phyloP scores from a whole-genome alignment of 2,329 filamentous ascomycete genomes.

The Colletotrichum sp. region DNA sequence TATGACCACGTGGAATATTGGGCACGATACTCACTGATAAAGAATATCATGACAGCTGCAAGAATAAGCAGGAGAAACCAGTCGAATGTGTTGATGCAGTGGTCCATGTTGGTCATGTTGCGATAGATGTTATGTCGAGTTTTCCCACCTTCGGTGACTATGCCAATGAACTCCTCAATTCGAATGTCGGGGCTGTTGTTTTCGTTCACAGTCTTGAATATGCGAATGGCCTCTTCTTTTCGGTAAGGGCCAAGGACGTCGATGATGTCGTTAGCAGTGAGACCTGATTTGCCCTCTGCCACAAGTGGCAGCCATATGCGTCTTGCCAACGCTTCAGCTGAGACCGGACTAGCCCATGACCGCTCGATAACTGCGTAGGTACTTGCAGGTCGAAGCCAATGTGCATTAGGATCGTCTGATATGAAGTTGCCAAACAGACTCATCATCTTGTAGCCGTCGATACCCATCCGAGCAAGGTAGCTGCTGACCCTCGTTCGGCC shows the following conservation, averaged over 20 bases:
- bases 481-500: constrained; percentile 26
- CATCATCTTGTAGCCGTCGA: constrained; percentile 29
- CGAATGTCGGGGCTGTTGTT: constrained; percentile 30
- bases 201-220: constrained; percentile 25
- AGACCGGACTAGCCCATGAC: constrained; percentile 27
- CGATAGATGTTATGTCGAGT: constrained; percentile 30
- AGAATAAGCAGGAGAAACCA: constrained; percentile 29
- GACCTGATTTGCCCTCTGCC: constrained; percentile 22
- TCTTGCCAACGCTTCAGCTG: constrained; percentile 29
- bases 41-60: constrained; percentile 29
- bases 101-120: constrained; percentile 30
- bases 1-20: not conserved
- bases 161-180: constrained; percentile 32
- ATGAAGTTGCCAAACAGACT: constrained; percentile 32
- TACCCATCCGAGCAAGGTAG: constrained; percentile 28
- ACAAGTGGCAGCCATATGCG: constrained; percentile 34
- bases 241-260: constrained; percentile 31
- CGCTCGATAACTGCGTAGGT: constrained; percentile 31
- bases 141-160: constrained; percentile 29
- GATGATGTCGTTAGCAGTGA: constrained; percentile 27
- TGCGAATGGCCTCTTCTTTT: constrained; percentile 24
- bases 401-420: constrained; percentile 24
- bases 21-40: constrained; percentile 23
- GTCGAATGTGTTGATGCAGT: constrained; percentile 34
- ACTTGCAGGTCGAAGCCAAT: constrained; percentile 30